Evolutionary conservation across 495 filamentous ascomycete species (phyloP), one percentile per base, ranked within the genome.

Genomic region (Eremomyces bilateralis): DNA sequence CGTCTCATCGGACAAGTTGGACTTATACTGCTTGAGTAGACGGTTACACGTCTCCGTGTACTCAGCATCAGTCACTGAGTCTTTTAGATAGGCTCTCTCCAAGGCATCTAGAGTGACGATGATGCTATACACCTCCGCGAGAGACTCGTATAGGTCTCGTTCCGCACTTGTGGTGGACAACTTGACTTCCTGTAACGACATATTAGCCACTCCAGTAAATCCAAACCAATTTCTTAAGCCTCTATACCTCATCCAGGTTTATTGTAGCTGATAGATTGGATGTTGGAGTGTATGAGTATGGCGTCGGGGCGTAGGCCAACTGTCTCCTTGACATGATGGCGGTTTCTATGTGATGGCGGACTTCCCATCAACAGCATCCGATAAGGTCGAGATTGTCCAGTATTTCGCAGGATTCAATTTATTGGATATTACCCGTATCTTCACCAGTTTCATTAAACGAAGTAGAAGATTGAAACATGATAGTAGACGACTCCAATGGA

Each of bases 81-180:
- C 88, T 54, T 90, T 85, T 30, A 95, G 73, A 58, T 85, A 95
- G 11, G 88, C 90, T 51, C 90, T 93, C 48, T 99, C 88, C 4
- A 99, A 63, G 34, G 84, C 84, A 48, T 99, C 88, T 15, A 99
- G 60, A 0, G 88, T 94, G 38, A 93, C 67, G 16, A 95, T 85
- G 39, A 99, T 93, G 58, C 82, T 90, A 57, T 95, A 95, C 33
- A 99, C 74, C 49, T 99, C 88, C 33, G 85, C 88, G 8, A 99
- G 67, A 1, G 88, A 94, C 49, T 94, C 88, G 57, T 91, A 79
- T 3, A 95, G 69, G 49, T 95, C 85, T 18, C 85, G 71, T 54
- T 94, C 81, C 20, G 76, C 73, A 33, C 78, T 70, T 17, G 73
- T 90, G 4, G 77, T 72, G 32, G 79, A 65, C 30, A 99, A 67